These are phyloP conservation scores for Amanita thiersii DNA, from an alignment of 768 basidiomycete species.

Conservation along the genomic window DNA sequence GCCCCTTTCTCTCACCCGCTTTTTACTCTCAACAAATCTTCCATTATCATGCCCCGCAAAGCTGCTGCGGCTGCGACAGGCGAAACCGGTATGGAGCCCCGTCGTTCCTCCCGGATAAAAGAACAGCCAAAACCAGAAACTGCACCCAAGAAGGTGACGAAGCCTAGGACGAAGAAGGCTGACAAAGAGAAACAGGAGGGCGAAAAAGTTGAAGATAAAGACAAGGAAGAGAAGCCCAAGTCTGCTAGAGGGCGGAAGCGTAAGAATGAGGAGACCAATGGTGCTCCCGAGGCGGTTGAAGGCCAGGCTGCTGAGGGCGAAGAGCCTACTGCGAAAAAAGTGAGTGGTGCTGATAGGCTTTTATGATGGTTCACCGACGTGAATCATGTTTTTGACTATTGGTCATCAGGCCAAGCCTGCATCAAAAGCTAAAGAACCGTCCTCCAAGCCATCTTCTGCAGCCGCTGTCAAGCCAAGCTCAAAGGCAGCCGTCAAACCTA, in stretches of 20 bases:
- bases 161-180: constrained; percentile 52
- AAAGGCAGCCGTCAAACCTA: constrained; percentile 31
- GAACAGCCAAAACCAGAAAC: constrained; percentile 52
- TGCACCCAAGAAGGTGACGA: constrained; percentile 51
- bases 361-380: constrained; percentile 9
- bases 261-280: constrained; percentile 35
- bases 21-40: constrained; percentile 7
- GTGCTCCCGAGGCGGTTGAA: no score
- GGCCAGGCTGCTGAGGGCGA: constrained; percentile 27
- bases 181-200: constrained; percentile 28
- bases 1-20: constrained; percentile 14
- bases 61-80: constrained; percentile 37
- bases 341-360: constrained; percentile 16
- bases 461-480: constrained; percentile 31
- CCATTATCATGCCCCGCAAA: constrained; percentile 60
- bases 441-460: constrained; percentile 15
- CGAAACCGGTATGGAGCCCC: constrained; percentile 39
- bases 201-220: constrained; percentile 26
- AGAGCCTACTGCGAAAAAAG: constrained; percentile 61
- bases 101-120: constrained; percentile 72
- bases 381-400: constrained; percentile 9
- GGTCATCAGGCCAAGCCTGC: constrained; percentile 35
- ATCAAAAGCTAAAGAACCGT: constrained; percentile 26
- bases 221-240: constrained; percentile 50
- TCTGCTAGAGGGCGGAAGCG: constrained; percentile 32